Conservation (phyloP, 2,329 filamentous ascomycete species). For the Pestalotiopsis sp. region DNA sequence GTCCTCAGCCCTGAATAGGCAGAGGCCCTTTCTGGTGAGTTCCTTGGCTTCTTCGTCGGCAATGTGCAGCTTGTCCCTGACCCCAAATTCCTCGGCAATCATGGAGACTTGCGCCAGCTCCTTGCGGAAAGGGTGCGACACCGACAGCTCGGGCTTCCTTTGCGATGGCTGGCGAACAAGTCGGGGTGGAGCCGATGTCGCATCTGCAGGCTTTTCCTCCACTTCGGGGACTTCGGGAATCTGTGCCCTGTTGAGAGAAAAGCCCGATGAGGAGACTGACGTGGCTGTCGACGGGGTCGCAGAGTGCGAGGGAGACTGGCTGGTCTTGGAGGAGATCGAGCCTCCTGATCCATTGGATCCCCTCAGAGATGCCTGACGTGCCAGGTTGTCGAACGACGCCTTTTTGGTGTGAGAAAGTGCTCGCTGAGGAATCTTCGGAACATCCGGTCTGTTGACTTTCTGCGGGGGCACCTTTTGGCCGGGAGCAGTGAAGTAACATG, state of each 20-base stretch:
- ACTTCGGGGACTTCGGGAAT: constrained; percentile 29
- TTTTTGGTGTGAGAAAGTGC: constrained; percentile 88
- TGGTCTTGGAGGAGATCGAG: constrained; percentile 56
- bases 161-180: constrained; percentile 24
- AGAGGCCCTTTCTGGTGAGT: constrained; percentile 68
- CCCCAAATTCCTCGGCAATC: constrained; percentile 83
- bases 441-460: constrained; percentile 30
- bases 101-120: constrained; percentile 93
- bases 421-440: constrained; percentile 71
- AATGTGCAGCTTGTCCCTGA: constrained; percentile 57
- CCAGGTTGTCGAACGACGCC: constrained; percentile 71
- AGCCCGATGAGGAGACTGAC: constrained; percentile 38
- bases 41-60: constrained; percentile 74
- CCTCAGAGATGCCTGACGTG: constrained; percentile 53
- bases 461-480: constrained; percentile 38
- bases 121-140: constrained; percentile 71
- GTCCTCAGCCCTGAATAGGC: constrained; percentile 75
- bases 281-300: constrained; percentile 56
- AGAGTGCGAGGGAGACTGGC: constrained; percentile 56
- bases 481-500: constrained; percentile 63
- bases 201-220: constrained; percentile 32
- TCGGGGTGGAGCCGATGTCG: constrained; percentile 16
- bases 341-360: constrained; percentile 54
- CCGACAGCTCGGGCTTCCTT: constrained; percentile 24
- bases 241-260: constrained; percentile 25